Percentiles rank a stretch among this genome's conserved stretches.
phyloP scores from a whole-genome alignment of 1,139 yeast species.

The Geotrichum restrictum region DNA sequence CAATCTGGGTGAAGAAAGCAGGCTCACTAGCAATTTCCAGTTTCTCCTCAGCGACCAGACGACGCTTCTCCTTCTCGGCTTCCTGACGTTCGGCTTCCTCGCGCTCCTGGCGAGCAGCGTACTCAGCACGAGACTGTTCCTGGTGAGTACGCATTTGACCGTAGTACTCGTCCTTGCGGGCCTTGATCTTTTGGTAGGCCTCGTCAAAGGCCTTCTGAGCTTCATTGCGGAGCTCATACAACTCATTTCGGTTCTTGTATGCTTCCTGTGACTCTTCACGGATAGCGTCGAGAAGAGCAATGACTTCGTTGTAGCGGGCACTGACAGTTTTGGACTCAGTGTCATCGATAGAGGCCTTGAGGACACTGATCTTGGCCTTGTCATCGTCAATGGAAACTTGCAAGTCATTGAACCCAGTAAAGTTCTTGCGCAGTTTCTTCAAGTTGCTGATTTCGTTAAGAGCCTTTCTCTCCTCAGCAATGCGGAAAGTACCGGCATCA shows the following conservation, averaged over 20 bases:
- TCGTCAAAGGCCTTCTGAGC: conserved; percentile 68
- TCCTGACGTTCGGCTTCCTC: conserved; percentile 53
- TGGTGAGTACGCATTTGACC: conserved; percentile 34
- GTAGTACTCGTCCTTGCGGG: conserved; percentile 43
- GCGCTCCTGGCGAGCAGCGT: conserved; percentile 51
- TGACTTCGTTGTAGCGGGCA: conserved; percentile 52
- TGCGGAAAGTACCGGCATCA: conserved; percentile 79
- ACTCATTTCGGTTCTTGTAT: conserved; percentile 60
- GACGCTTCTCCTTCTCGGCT: conserved; percentile 40
- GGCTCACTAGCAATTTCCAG: conserved; percentile 76
- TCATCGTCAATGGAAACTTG: conserved; percentile 80
- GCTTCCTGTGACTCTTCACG: conserved; percentile 58
- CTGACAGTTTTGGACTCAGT: conserved; percentile 62
- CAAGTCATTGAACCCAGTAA: conserved; percentile 65
- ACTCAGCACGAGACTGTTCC: conserved; percentile 47
- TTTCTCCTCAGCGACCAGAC: conserved; percentile 47
- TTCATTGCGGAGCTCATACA: conserved; percentile 64
- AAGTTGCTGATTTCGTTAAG: conserved; percentile 82
- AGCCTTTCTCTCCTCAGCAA: conserved; percentile 86
- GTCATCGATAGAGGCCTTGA: conserved; percentile 64
- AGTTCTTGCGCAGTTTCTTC: conserved; percentile 78
- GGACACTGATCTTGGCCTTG: conserved; percentile 67
- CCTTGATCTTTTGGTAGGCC: conserved; percentile 56
- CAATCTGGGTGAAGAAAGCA: conserved; percentile 75
- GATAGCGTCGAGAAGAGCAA: conserved; percentile 59